Base-by-base conservation (phyloP, 768 basidiomycete species). In the Phanerochaete carnosa region DNA sequence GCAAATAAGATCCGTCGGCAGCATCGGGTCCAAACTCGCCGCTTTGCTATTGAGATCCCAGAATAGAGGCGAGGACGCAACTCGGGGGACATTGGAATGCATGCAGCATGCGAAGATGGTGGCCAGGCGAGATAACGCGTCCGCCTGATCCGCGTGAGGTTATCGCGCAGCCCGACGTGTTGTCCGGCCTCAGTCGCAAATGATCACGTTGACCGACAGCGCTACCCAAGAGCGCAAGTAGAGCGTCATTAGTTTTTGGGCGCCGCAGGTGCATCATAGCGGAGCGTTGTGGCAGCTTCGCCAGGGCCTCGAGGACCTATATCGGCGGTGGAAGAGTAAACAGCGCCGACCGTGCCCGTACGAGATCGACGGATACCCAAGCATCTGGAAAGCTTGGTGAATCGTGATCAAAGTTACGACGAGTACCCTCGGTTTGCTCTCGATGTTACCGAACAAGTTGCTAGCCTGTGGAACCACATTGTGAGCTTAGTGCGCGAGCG, bases 1-100 rank as follows among this genome's bases (percentile, higher is more conserved):
- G 35, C 54, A n/a, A 37, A 13, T 26, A 55, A 55, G 54, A 37
- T 55, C 54, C 54, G 54, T 55, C 54, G 54, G 54, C 37, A 55
- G 35, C 25, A 37, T 25, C 9, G 5, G 47, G 47, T 5, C 47
- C 47, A 3, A 25, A 25, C 47, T 13, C 47, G 19, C 25, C 47
- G 47, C 25, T 11, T 49, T 11, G 11, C 8, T 25, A 25, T 9
- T 46, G 23, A n/a, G 19, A 6, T 25, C 7, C 47, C 47, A 25
- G 47, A 29, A 26, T 26, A 49, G 47, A 23, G 47, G 12, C 47
- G 47, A 49, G 47, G 25, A 19, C 47, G 47, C 47, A 49, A 5
- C 39, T 43, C 39, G 47, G 47, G 25, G 22, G 28, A 5, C 9
- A 6, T 15, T 11, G 47, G 23, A 11, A 25, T 19, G 19, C 37